Conservation (phyloP, 306 rosid genomes). For the Vigna mungo region DNA sequence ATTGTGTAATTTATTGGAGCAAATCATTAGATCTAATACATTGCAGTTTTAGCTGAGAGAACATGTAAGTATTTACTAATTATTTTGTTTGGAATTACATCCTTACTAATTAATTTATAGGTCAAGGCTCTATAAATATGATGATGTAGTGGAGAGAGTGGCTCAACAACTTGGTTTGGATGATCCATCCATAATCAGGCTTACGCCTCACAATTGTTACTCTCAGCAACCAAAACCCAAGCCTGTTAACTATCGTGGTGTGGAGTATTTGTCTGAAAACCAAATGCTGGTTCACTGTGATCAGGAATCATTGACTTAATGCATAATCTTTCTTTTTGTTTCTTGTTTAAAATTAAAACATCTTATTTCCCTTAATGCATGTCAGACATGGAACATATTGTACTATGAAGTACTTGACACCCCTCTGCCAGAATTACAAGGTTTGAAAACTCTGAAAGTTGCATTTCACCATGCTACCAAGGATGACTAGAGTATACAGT, state of each 20-base stretch:
- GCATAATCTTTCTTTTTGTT: conserved; percentile 22
- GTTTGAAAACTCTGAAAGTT: conserved; percentile 86
- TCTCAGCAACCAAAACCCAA: conserved; percentile 96
- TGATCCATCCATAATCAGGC: conserved; percentile 84
- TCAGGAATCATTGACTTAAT: conserved; percentile 62
- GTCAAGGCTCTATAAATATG: conserved; percentile 87
- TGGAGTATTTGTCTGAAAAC: conserved; percentile 73
- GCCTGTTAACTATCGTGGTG: conserved; percentile 84
- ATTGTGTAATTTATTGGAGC: conserved; percentile 35
- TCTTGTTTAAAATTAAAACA: conserved; percentile 24
- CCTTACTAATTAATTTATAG: conserved; percentile 55
- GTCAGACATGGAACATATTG: conserved; percentile 81
- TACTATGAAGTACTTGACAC: conserved; percentile 92
- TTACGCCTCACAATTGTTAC: conserved; percentile 88
- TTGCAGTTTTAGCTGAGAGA: conserved; percentile 24
- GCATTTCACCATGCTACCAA: conserved; percentile 86
- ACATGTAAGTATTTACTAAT: conserved; percentile 15
- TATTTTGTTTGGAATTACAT: conserved; percentile 35
- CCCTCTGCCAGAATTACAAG: conserved; percentile 94
- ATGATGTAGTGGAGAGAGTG: conserved; percentile 85
- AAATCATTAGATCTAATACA: conserved; percentile 27
- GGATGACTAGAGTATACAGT: conserved; percentile 74
- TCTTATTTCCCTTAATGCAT: conserved; percentile 37
- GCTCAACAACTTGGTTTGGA: conserved; percentile 86
- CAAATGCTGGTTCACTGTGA: conserved; percentile 85